Conservation (phyloP, 2,329 filamentous ascomycete species). For the Trichoderma guizhouense region DNA sequence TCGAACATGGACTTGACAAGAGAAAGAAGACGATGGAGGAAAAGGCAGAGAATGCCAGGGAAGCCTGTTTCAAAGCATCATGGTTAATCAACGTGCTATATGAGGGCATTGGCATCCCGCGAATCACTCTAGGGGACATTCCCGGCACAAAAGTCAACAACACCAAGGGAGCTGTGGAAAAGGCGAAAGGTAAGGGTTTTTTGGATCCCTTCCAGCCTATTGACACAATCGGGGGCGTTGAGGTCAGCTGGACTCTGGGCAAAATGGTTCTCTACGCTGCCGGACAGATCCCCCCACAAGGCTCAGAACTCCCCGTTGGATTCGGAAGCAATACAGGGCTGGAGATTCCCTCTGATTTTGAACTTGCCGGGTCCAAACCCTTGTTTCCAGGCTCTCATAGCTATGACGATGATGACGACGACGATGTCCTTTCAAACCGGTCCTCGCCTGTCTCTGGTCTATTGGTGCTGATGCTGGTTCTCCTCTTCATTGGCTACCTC, state of each 20-base stretch:
- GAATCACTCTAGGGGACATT: slow-evolving; percentile 71
- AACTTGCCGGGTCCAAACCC: slow-evolving; percentile 66
- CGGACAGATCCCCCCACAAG: slow-evolving; percentile 70
- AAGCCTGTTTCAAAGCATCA: slow-evolving; percentile 96
- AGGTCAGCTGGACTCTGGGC: slow-evolving; percentile 95
- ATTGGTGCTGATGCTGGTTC: slow-evolving; percentile 70
- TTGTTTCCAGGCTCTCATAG: slow-evolving; percentile 30
- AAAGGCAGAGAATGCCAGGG: slow-evolving; percentile 73
- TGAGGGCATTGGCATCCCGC: slow-evolving; percentile 89
- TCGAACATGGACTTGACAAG: slow-evolving; percentile 62
- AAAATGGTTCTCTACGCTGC: slow-evolving; percentile 96
- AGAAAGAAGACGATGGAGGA: slow-evolving; percentile 72
- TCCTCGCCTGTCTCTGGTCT: slow-evolving; percentile 68
- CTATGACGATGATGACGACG: slow-evolving; percentile 55
- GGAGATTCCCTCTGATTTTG: slow-evolving; percentile 71
- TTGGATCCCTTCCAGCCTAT: slow-evolving; percentile 87
- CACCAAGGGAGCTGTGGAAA: slow-evolving; percentile 66
- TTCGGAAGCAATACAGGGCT: slow-evolving; percentile 80
- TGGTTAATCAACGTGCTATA: slow-evolving; percentile 98
- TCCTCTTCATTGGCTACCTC: slow-evolving; percentile 67
- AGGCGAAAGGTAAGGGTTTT: slow-evolving; percentile 70
- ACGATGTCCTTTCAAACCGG: slow-evolving; percentile 63
- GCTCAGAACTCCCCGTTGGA: slow-evolving; percentile 68
- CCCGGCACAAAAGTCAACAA: slow-evolving; percentile 58
- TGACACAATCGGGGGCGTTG: slow-evolving; percentile 84